Evolutionary conservation across 805 yeast genomes (phyloP).

Genomic region (Starmera quercuum): DNA sequence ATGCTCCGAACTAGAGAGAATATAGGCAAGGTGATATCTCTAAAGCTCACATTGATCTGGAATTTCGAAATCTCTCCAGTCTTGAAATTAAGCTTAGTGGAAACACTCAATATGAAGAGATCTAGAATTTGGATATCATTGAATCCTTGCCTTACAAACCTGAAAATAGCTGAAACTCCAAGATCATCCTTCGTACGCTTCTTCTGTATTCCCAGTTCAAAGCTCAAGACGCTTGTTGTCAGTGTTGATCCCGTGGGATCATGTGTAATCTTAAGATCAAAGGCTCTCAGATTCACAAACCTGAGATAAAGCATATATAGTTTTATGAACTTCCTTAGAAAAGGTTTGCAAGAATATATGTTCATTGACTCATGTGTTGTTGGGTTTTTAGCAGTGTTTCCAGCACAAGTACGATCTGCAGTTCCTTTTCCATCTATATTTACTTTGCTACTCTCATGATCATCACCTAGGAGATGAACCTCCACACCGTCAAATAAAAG

Average conservation of each 20-base stretch:
- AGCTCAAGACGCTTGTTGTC: conserved; percentile 2
- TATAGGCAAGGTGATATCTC: conserved; percentile 11
- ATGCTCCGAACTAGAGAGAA: conserved; percentile 6
- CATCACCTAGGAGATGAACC: conserved; percentile 1
- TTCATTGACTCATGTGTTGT: conserved; percentile 8
- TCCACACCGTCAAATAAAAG: conserved; percentile 14
- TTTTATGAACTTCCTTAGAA: conserved; percentile 4
- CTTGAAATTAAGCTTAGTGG: conserved; percentile 9
- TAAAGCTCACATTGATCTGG: conserved; percentile 9
- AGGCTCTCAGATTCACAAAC: conserved; percentile 15
- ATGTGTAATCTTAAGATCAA: conserved; percentile 6
- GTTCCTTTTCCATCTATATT: too few species aligned
- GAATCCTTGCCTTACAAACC: conserved; percentile 11
- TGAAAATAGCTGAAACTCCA: conserved; percentile 4
- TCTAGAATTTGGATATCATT: conserved; percentile 14
- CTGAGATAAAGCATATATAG: conserved; percentile 15
- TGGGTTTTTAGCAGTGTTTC: background rate
- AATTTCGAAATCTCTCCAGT: conserved; percentile 14
- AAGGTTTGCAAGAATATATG: conserved; percentile 7
- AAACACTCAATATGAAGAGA: conserved; percentile 10
- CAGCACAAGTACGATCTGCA: too few species aligned
- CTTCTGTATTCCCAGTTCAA: conserved; percentile 9
- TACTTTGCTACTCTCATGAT: too few species aligned
- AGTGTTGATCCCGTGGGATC: conserved; percentile 8
- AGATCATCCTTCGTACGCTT: conserved; percentile 3